phyloP scores from a whole-genome alignment of 2,329 filamentous ascomycete species.

The Aspergillus pseudoviridinutans region DNA sequence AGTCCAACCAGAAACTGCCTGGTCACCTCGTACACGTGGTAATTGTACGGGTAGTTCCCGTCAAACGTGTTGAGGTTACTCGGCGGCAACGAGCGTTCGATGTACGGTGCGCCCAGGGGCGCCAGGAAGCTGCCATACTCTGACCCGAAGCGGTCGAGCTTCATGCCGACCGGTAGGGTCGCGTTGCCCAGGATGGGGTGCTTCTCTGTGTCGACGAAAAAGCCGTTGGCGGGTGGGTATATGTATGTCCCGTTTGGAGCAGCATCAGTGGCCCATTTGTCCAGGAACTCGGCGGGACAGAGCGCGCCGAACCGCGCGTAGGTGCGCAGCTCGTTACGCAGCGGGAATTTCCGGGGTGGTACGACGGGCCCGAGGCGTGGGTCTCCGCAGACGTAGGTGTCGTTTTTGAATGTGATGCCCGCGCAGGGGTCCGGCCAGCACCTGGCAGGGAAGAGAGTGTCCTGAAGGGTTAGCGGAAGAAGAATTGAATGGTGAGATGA shows the following conservation, averaged over 20 bases:
- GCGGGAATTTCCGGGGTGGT: slow-evolving; percentile 30
- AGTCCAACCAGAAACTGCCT: slow-evolving; percentile 38
- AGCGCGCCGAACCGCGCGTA: slow-evolving; percentile 41
- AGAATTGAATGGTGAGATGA: background rate
- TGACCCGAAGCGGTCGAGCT: slow-evolving; percentile 48
- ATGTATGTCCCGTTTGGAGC: slow-evolving; percentile 16
- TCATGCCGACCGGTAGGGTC: slow-evolving; percentile 38
- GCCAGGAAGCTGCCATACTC: slow-evolving; percentile 44
- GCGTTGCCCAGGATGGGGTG: slow-evolving; percentile 41
- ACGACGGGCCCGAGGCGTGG: slow-evolving; percentile 34
- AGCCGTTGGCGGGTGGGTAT: slow-evolving; percentile 45
- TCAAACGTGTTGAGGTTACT: slow-evolving; percentile 41
- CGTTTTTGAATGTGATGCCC: slow-evolving; percentile 28
- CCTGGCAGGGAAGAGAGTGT: background rate
- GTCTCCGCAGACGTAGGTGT: slow-evolving; percentile 38
- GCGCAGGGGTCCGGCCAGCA: slow-evolving; percentile 25
- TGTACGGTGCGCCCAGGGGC: slow-evolving; percentile 46
- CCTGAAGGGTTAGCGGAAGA: background rate
- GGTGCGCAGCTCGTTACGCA: slow-evolving; percentile 27
- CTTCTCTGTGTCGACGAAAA: slow-evolving; percentile 32
- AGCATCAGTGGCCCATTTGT: slow-evolving; percentile 14
- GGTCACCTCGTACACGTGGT: slow-evolving; percentile 47
- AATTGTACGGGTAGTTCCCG: slow-evolving; percentile 44
- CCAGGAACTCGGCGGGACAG: slow-evolving; percentile 39
- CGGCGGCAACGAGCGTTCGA: slow-evolving; percentile 47